These are phyloP conservation scores for Didymella pomorum DNA, from an alignment of 2,329 filamentous ascomycete species.

Conservation along the genomic window DNA sequence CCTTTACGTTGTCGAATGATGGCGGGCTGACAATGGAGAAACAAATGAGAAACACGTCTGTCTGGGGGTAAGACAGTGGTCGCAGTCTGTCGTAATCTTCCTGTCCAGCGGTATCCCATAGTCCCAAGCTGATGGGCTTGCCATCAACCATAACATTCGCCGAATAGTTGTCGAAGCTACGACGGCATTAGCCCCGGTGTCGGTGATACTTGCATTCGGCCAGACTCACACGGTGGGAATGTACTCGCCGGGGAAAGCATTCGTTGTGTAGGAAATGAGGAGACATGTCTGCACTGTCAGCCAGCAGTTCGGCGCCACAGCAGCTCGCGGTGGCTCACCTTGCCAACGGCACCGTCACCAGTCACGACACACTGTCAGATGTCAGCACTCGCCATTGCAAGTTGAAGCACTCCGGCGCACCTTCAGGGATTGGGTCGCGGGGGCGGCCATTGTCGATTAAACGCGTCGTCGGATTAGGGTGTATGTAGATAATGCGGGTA, in stretches of 20 bases:
- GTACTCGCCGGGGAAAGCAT: conserved; percentile 99
- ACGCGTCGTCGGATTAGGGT: conserved; percentile 37
- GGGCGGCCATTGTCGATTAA: conserved; percentile 70
- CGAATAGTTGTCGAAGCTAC: conserved; percentile 97
- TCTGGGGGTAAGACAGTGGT: conserved; percentile 96
- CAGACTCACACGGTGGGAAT: conserved; percentile 89
- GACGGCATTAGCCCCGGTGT: conserved; percentile 31
- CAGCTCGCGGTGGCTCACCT: conserved; percentile 67
- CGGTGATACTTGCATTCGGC: conserved; percentile 13
- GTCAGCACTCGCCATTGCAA: not conserved
- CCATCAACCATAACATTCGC: conserved; percentile 99
- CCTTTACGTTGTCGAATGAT: conserved; percentile 98
- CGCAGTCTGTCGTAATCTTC: conserved; percentile 97
- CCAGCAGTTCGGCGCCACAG: conserved; percentile 21
- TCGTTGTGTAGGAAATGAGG: conserved; percentile 98
- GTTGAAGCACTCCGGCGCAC: conserved; percentile 56
- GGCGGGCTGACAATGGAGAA: conserved; percentile 98
- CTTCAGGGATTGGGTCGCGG: conserved; percentile 90
- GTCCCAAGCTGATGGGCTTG: conserved; percentile 92
- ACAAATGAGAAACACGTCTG: conserved; percentile 97
- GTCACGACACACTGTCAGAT: conserved; percentile 74
- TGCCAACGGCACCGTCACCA: conserved; percentile 98
- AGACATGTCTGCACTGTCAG: conserved; percentile 81
- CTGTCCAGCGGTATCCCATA: conserved; percentile 99
- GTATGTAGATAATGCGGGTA: conserved; percentile 25